Conservation (phyloP, 2,329 filamentous ascomycete species). For the Pyrenochaeta sp. region DNA sequence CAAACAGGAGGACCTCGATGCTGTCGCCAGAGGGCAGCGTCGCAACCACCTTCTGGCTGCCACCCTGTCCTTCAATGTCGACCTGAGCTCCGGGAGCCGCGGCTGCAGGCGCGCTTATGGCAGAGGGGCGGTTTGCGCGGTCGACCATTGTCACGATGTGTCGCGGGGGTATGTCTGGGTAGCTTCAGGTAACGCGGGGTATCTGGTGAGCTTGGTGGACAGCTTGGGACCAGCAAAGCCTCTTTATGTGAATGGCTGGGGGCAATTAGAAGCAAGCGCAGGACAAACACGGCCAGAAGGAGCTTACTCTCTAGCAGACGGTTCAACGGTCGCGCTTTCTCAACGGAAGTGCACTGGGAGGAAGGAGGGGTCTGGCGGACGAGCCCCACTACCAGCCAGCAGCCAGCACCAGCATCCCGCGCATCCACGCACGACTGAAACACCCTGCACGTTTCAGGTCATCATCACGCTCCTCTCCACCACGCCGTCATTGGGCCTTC, state of each 20-base stretch:
- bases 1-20: conserved; percentile 85
- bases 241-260: neutral
- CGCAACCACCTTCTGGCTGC: conserved; percentile 77
- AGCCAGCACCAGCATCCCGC: conserved; percentile 32
- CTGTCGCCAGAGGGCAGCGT: conserved; percentile 85
- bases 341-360: conserved; percentile 22
- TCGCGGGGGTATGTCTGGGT: conserved; percentile 1
- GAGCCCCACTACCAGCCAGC: conserved; percentile 18
- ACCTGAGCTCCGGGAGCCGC: conserved; percentile 72
- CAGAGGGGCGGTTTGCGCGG: conserved; percentile 82
- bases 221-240: neutral
- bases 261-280: neutral
- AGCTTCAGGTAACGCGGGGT: conserved; percentile 11
- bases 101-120: conserved; percentile 66
- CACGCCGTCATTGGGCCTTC: conserved; percentile 7
- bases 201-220: neutral
- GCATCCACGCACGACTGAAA: conserved; percentile 18
- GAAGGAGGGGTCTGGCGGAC: conserved; percentile 33
- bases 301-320: conserved; percentile 13
- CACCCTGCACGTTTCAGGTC: conserved; percentile 25
- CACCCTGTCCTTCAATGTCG: conserved; percentile 75
- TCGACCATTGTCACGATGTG: conserved; percentile 69
- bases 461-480: conserved; percentile 1
- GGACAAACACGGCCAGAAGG: neutral
- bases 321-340: conserved; percentile 17